A percentile compares a stretch with the other conserved stretches of the same genome.
Conservation (phyloP, 2,329 filamentous ascomycete species). For the Fusarium lyarnte region DNA sequence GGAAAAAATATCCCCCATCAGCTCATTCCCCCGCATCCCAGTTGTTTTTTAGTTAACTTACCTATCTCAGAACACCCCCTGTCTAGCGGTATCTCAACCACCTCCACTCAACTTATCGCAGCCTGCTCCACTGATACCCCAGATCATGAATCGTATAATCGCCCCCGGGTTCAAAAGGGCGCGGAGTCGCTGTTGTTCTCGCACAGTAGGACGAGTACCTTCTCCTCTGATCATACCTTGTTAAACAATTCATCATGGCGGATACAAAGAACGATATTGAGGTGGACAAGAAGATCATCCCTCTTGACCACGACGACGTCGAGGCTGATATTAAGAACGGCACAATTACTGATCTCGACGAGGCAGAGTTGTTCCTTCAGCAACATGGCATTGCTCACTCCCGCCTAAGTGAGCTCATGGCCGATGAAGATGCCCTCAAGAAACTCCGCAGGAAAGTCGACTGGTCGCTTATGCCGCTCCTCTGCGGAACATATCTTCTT, state of each 20-base stretch:
- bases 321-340: constrained; percentile 41
- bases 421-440: constrained; percentile 38
- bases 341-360: constrained; percentile 39
- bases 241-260: constrained; percentile 17
- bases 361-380: constrained; percentile 42
- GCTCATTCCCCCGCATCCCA: constrained; percentile 18
- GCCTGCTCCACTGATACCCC: constrained; percentile 27
- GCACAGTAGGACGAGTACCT: background rate
- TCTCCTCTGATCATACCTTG: background rate
- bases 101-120: constrained; percentile 19
- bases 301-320: constrained; percentile 32
- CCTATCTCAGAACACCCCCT: constrained; percentile 10
- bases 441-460: constrained; percentile 57
- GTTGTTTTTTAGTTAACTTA: background rate
- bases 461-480: constrained; percentile 59
- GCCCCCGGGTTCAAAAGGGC: constrained; percentile 30
- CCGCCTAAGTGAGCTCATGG: constrained; percentile 39
- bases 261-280: constrained; percentile 29
- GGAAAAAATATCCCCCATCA: constrained; percentile 12
- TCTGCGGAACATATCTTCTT: constrained; percentile 60
- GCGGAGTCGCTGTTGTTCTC: background rate
- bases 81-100: constrained; percentile 32
- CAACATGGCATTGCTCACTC: constrained; percentile 40
- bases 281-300: constrained; percentile 35
- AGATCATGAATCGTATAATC: constrained; percentile 35